Evolutionary conservation across 768 basidiomycete species (phyloP).

Genomic region (Leccinum subgranulosum): DNA sequence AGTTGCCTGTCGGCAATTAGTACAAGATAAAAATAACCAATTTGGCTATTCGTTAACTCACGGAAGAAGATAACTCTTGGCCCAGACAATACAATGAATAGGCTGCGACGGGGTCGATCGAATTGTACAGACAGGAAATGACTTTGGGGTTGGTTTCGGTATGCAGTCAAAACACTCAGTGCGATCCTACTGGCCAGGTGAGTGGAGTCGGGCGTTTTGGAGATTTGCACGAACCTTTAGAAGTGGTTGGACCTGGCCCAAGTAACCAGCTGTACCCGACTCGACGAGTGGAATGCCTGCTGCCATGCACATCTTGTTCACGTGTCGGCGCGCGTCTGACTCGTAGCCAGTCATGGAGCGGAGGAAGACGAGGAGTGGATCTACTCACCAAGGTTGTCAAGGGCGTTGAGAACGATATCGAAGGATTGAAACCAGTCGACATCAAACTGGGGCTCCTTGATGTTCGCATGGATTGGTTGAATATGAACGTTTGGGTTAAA

Average conservation of each 20-base stretch:
- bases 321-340: constrained; percentile 90
- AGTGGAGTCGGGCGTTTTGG: background rate
- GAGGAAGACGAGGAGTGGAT: background rate
- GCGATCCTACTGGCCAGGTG: constrained; percentile 50
- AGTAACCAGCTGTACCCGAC: constrained; percentile 94
- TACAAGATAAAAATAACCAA: background rate
- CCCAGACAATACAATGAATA: constrained; percentile 99
- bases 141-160: constrained; percentile 89
- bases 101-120: constrained; percentile 95
- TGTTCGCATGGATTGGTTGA: constrained; percentile 88
- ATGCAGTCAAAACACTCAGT: constrained; percentile 97
- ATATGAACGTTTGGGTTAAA: constrained; percentile 91
- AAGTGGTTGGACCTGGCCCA: constrained; percentile 95
- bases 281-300: constrained; percentile 89
- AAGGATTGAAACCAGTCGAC: constrained; percentile 88
- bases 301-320: constrained; percentile 98
- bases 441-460: constrained; percentile 90
- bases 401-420: constrained; percentile 90
- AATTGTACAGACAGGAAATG: constrained; percentile 97
- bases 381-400: constrained; percentile 90
- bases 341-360: background rate
- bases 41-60: constrained; percentile 35
- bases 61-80: constrained; percentile 95
- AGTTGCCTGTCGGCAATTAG: constrained; percentile 59
- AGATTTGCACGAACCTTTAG: constrained; percentile 56